phyloP scores from a whole-genome alignment of 140 eudicot species.

The Anethum foeniculum region DNA sequence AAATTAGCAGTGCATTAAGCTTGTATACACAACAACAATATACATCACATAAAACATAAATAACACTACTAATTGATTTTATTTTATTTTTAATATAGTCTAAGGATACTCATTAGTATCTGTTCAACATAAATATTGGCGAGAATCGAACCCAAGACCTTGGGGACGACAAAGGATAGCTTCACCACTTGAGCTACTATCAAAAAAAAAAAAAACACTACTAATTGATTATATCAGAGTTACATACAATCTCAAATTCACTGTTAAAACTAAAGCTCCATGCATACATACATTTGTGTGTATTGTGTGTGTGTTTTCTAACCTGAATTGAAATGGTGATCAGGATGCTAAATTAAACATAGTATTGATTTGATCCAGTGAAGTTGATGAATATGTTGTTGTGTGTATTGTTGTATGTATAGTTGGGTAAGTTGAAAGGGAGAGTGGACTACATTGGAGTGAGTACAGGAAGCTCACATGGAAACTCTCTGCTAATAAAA shows the following conservation, averaged over 20 bases:
- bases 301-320: not conserved
- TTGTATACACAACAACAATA: not conserved
- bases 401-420: not conserved
- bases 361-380: not conserved
- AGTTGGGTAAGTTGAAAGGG: not conserved
- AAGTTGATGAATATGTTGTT: not conserved
- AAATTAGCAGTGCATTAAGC: not conserved
- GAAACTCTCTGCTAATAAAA: not conserved
- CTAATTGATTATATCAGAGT: not conserved
- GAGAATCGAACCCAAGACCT: too few relatives aligned
- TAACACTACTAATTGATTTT: not conserved
- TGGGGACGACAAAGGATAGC: too few relatives aligned
- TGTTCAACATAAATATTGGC: too few relatives aligned
- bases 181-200: too few relatives aligned
- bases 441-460: not conserved
- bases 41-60: not conserved
- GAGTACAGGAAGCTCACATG: not conserved
- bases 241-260: not conserved
- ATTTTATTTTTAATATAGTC: too few relatives aligned
- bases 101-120: too few relatives aligned
- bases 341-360: not conserved
- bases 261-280: not conserved
- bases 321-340: slow-evolving; percentile 1
- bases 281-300: not conserved
- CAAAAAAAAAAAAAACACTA: too few relatives aligned